Evolutionary conservation across 179 eudicot species (phyloP), one percentile per base, ranked within the genome.

Genomic region (Vitellaria paradoxa): DNA sequence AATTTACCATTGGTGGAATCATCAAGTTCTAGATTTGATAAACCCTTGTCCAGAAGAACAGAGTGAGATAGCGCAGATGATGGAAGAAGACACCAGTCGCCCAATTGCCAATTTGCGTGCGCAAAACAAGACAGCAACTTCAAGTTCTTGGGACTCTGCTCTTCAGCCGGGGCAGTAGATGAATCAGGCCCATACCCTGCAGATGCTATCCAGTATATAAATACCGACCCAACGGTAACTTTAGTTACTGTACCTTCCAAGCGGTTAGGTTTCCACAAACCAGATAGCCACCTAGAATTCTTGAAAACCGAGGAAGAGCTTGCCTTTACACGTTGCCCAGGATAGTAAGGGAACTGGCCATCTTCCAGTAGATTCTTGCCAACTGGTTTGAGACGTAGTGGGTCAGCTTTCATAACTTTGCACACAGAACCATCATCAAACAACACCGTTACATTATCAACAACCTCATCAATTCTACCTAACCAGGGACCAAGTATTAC

Each of bases 201-300:
- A 81, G 99, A 96, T 59, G 99, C 97, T 83, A 96, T 88, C 99
- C 99, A 96, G 70, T 94, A 94, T 78, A 94, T 86, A 76, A 92
- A 96, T 8, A 90, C 94, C 0, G 98, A 91, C 15, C 93, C 97
- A 72, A 88, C 92, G 10, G 92, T 83, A 71, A 96, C 97, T 80
- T 91, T 92, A 10, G 85, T 92, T 57, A 96, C 97, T 20, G 97
- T 96, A 68, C 94, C 98, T 80, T 96, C 98, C 57, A 88, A 73
- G 40, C 93, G 83, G 77, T 86, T 89, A 20, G 94, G 88, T 89
- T 86, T 96, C 97, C 98, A 92, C 62, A 84, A 71, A 64, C 99
- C 99, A 65, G 94, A 84, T 61, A 94, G 76, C 98, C 98, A 96
- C 78, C 90, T 81, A 65, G 90, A 89, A 83, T 88, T 88, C 83